phyloP scores from a whole-genome alignment of 495 filamentous ascomycete genomes.

The Aspergillus saccharolyticus region DNA sequence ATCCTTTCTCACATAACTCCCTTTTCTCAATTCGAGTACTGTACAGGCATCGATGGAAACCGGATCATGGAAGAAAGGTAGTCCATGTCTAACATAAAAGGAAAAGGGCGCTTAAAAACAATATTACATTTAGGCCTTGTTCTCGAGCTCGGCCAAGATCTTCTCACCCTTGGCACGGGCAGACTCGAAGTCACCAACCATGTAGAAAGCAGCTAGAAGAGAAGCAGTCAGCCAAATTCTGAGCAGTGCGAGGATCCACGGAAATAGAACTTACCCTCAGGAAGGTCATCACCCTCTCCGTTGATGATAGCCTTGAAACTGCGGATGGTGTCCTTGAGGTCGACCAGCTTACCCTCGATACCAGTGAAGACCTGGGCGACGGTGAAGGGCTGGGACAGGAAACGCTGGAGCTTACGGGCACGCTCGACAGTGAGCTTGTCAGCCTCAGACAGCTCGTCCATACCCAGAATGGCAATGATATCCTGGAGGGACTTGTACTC shows the following conservation, averaged over 20 bases:
- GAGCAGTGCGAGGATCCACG: neutral
- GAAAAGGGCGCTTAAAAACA: constrained; percentile 35
- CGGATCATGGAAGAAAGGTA: constrained; percentile 30
- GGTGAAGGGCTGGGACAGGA: constrained; percentile 98
- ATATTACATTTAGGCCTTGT: constrained; percentile 54
- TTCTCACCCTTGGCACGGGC: constrained; percentile 97
- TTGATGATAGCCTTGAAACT: constrained; percentile 97
- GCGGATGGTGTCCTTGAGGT: constrained; percentile 95
- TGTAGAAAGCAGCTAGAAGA: constrained; percentile 74
- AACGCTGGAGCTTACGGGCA: constrained; percentile 98
- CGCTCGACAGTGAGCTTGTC: constrained; percentile 99
- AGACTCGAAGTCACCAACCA: constrained; percentile 94
- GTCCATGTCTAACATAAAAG: constrained; percentile 34
- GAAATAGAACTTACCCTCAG: constrained; percentile 57
- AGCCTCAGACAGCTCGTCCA: constrained; percentile 98
- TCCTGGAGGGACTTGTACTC: constrained; percentile 99
- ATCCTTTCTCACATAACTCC: constrained; percentile 27
- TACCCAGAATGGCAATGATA: constrained; percentile 99
- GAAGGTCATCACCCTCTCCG: constrained; percentile 92
- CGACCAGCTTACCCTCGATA: constrained; percentile 96
- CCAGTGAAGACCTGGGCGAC: constrained; percentile 98
- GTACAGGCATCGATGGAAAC: constrained; percentile 43
- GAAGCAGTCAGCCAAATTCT: constrained; percentile 11
- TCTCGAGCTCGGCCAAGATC: constrained; percentile 94
- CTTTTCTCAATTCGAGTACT: constrained; percentile 44